A percentile compares a stretch with the other conserved stretches of the same genome.
These are phyloP conservation scores for Canavalia gladiata DNA, from an alignment of 306 rosid species.

Conservation along the genomic window DNA sequence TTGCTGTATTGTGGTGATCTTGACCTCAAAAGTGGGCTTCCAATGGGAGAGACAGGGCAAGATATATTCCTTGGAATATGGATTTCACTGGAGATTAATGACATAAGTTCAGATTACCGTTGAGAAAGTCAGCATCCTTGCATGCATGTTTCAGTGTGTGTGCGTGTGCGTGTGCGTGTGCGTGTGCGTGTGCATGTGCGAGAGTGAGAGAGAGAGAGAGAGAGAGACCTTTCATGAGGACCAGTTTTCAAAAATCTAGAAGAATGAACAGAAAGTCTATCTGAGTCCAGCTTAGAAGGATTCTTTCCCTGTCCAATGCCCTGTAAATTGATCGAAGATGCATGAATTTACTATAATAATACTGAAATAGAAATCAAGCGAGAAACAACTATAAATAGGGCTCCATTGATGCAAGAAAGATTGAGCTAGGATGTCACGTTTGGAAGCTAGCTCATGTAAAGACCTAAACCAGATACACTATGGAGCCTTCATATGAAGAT, in stretches of 20 bases:
- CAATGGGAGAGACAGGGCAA: constrained; percentile 97
- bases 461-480: constrained; percentile 3
- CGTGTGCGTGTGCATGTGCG: constrained; percentile 18
- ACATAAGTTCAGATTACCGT: constrained; percentile 56
- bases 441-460: constrained; percentile 29
- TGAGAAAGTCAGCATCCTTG: constrained; percentile 33
- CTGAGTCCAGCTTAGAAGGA: constrained; percentile 74
- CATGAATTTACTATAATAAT: constrained; percentile 39
- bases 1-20: constrained; percentile 90
- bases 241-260: constrained; percentile 76
- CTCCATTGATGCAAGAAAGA: constrained; percentile 31
- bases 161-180: background rate
- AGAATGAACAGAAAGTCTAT: constrained; percentile 91
- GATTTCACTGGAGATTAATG: constrained; percentile 73
- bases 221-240: constrained; percentile 73
- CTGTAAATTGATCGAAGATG: constrained; percentile 61
- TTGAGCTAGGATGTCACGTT: constrained; percentile 8
- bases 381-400: constrained; percentile 8
- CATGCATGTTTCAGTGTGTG: background rate
- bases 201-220: constrained; percentile 48
- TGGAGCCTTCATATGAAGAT: constrained; percentile 9
- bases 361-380: constrained; percentile 23
- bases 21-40: constrained; percentile 96
- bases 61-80: constrained; percentile 85
- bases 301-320: constrained; percentile 74